These are phyloP conservation scores for Alliaria petiolata DNA, from an alignment of 345 rosid genomes.

Conservation along the genomic window DNA sequence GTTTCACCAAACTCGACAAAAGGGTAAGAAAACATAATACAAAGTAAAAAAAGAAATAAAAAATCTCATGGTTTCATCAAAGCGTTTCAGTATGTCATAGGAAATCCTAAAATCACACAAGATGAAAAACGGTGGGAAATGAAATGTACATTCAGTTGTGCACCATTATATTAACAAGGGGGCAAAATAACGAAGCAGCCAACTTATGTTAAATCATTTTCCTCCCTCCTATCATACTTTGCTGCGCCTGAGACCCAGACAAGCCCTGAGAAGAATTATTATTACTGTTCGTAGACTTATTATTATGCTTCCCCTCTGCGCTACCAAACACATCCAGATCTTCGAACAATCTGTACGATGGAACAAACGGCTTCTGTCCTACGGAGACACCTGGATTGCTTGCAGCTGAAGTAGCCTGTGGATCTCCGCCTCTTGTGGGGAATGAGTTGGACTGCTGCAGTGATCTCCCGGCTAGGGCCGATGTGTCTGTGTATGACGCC, in stretches of 20 bases:
- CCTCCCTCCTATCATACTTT: conserved; percentile 36
- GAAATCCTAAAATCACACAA: conserved; percentile 20
- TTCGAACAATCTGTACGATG: conserved; percentile 86
- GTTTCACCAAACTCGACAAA: neutral
- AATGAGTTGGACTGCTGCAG: conserved; percentile 49
- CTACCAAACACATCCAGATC: conserved; percentile 81
- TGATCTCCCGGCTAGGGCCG: conserved; percentile 39
- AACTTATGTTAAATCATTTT: conserved; percentile 23
- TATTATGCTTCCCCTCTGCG: conserved; percentile 51
- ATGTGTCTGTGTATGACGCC: conserved; percentile 34
- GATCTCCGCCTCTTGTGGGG: conserved; percentile 36
- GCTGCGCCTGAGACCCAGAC: conserved; percentile 33
- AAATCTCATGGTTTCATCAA: conserved; percentile 13
- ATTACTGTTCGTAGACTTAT: conserved; percentile 21
- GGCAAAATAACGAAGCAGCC: conserved; percentile 6
- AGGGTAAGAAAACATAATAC: neutral
- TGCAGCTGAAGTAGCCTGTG: conserved; percentile 15
- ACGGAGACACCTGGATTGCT: conserved; percentile 19
- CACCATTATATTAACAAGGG: conserved; percentile 30
- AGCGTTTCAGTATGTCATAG: conserved; percentile 3
- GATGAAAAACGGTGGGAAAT: too few species aligned
- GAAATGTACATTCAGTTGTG: conserved; percentile 24
- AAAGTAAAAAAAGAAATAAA: neutral
- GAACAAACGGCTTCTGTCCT: conserved; percentile 72
- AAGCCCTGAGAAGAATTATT: conserved; percentile 21